A percentile compares a stretch with the other conserved stretches of the same genome.
Conservation (phyloP, 2,329 filamentous ascomycete species). For the Apiospora marii region DNA sequence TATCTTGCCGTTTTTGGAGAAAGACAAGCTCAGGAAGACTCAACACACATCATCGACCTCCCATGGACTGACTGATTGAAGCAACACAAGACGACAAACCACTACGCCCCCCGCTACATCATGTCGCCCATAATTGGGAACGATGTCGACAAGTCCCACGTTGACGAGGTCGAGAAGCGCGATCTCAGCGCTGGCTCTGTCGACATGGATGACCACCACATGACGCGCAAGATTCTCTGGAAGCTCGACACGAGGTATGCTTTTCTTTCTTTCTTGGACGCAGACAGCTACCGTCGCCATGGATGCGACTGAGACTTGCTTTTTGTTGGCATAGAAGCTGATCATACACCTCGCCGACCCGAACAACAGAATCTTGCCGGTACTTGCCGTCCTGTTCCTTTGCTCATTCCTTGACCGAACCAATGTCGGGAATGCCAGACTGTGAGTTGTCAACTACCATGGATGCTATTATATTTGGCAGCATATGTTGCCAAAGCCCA, state of each 20-base stretch:
- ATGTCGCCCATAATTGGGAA: conserved; percentile 29
- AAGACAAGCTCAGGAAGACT: neutral
- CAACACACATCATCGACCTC: too few relatives aligned
- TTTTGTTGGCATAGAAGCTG: conserved; percentile 24
- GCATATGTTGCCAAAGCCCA: too few relatives aligned
- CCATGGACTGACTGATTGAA: neutral
- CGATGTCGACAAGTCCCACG: conserved; percentile 31
- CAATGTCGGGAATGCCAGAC: conserved; percentile 77
- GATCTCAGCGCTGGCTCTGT: conserved; percentile 23
- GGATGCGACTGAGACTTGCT: too few relatives aligned
- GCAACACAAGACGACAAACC: neutral
- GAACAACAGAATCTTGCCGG: conserved; percentile 62
- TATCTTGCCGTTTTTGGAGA: neutral
- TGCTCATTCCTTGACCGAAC: conserved; percentile 73
- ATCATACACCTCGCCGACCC: conserved; percentile 12
- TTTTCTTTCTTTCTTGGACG: neutral
- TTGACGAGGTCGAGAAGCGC: conserved; percentile 40
- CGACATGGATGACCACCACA: conserved; percentile 33
- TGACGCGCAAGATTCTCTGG: conserved; percentile 55
- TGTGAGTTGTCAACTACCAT: conserved; percentile 39
- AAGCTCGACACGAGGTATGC: conserved; percentile 62
- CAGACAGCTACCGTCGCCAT: neutral
- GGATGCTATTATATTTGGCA: neutral
- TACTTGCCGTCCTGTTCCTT: conserved; percentile 70
- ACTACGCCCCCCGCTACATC: conserved; percentile 22